Evolutionary conservation across 164 flowering plant genomes (phyloP), one percentile per base, ranked within the genome.

Genomic region (Vitis amurensis): DNA sequence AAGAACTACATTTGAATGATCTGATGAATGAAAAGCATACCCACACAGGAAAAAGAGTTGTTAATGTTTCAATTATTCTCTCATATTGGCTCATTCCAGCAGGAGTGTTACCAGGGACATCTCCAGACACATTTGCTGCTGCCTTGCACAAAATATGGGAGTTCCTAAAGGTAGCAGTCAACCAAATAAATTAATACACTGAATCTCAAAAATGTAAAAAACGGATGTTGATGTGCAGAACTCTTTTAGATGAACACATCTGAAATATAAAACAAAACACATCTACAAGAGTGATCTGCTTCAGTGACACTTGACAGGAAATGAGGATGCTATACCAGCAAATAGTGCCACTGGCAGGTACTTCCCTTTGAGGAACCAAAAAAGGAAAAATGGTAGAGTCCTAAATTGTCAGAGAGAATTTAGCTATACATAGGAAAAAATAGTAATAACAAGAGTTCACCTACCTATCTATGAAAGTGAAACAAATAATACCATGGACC

Each of bases 1-100:
- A 27, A 57, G 19, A 27, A 64, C 19, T 8, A 30, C 15, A 17
- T 53, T 17, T 11, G 67, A 29, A 8, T 11, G 11, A 17, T 30
- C 9, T 5, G n/a, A 57, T 14, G 27, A 65, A 23, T 53, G 14
- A 4, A 50, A 57, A 57, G 71, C 94, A 69, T 82, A 95, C 98
- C 98, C 99, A 95, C 19, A 93, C 64, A 68, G 98, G 98, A 82
- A 95, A 95, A 76, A 95, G 94, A 66, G 98, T 93, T 3, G 95
- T 91, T 78, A 95, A 77, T 67, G 86, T 86, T 76, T 95, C 98
- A 77, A 93, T 88, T 77, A 93, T 81, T 68, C 68, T 87, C 82
- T 93, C 97, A 67, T 90, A 93, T 70, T 71, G 80, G 77, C 77
- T 89, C 84, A 87, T 66, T 69, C 82, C 85, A 68, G 78, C 69